A percentile compares a stretch with the other conserved stretches of the same genome.
These are phyloP conservation scores for Nicotiana paniculata DNA, from an alignment of 257 asterid genomes.

Conservation along the genomic window DNA sequence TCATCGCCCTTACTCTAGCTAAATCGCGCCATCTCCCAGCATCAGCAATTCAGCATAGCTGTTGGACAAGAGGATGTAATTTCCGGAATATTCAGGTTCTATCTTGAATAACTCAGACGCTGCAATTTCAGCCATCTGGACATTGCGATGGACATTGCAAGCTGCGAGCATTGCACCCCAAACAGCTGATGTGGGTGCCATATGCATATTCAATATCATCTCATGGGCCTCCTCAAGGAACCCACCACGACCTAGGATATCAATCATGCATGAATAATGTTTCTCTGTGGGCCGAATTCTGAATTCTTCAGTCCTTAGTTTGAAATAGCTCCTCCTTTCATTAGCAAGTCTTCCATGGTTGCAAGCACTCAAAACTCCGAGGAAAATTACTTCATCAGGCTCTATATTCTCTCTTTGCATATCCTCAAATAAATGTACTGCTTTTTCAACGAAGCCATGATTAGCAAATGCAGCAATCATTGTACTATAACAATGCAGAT, in stretches of 20 bases:
- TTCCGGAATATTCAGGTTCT: conserved; percentile 16
- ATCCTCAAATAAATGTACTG: conserved; percentile 1
- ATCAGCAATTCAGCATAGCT: neutral
- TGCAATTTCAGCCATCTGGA: conserved; percentile 17
- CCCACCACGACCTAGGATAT: conserved; percentile 12
- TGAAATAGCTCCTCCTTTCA: conserved; percentile 8
- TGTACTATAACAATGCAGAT: conserved; percentile 16
- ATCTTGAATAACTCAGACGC: conserved; percentile 9
- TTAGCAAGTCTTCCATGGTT: conserved; percentile 10
- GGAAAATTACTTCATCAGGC: conserved; percentile 18
- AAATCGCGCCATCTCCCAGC: conserved; percentile 11
- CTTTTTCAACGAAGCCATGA: conserved; percentile 9
- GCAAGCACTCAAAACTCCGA: conserved; percentile 13
- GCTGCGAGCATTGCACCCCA: conserved; percentile 16
- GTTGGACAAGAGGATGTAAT: conserved; percentile 8
- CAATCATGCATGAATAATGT: conserved; percentile 11
- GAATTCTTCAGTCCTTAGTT: conserved; percentile 10
- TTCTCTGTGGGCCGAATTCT: conserved; percentile 12
- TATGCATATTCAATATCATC: neutral
- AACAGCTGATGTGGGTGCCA: neutral
- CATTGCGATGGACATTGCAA: conserved; percentile 8
- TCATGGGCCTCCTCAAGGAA: conserved; percentile 2
- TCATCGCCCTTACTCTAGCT: conserved; percentile 8
- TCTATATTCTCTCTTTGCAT: conserved; percentile 10
- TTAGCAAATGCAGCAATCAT: conserved; percentile 11